Percentiles rank a stretch among this genome's conserved stretches.
These are phyloP conservation scores for Kazachstania sp. DNA, from an alignment of 1,139 yeast species.

Conservation along the genomic window DNA sequence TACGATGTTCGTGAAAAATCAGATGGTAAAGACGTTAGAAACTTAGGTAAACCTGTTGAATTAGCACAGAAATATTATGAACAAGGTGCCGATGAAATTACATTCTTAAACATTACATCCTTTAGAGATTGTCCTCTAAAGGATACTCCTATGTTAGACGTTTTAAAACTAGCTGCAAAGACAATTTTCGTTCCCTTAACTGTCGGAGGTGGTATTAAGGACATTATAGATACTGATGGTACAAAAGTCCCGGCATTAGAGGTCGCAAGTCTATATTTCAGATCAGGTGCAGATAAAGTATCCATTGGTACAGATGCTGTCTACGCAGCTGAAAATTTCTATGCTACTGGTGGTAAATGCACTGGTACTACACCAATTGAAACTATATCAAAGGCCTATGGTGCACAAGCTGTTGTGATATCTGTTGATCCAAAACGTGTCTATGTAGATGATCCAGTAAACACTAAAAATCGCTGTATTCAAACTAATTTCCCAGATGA, in stretches of 20 bases:
- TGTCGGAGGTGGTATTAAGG: constrained; percentile 96
- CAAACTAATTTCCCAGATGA: constrained; percentile 60
- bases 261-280: constrained; percentile 83
- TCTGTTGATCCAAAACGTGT: constrained; percentile 92
- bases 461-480: constrained; percentile 55
- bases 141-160: constrained; percentile 93
- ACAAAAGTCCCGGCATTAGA: constrained; percentile 70
- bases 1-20: constrained; percentile 83
- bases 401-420: constrained; percentile 93
- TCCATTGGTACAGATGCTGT: constrained; percentile 98
- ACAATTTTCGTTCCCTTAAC: constrained; percentile 93
- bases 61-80: constrained; percentile 79
- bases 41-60: constrained; percentile 91
- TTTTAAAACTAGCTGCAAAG: constrained; percentile 71
- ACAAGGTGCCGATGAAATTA: constrained; percentile 96
- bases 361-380: constrained; percentile 83
- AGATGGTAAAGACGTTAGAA: constrained; percentile 54
- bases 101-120: constrained; percentile 88
- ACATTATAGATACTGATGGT: constrained; percentile 76
- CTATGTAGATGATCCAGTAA: constrained; percentile 54
- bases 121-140: constrained; percentile 86
- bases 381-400: constrained; percentile 82
- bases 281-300: constrained; percentile 95
- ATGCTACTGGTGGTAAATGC: constrained; percentile 46
- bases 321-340: constrained; percentile 72